Evolutionary conservation across 768 basidiomycete genomes (phyloP).

Genomic region (Gyrodon lividus): DNA sequence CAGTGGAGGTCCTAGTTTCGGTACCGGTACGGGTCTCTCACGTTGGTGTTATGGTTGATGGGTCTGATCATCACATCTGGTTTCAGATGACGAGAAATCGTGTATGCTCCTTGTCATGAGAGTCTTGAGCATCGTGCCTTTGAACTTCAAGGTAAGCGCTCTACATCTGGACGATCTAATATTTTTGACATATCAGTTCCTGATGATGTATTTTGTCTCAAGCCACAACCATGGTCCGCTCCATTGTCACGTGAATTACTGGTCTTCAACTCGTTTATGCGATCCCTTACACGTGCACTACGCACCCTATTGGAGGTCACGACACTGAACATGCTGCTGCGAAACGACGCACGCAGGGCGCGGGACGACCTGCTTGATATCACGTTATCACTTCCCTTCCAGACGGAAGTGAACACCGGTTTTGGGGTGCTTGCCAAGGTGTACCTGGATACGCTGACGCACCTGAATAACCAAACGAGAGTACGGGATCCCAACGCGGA

Average conservation of each 20-base stretch:
- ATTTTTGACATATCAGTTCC: background rate
- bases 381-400: slow-evolving; percentile 90
- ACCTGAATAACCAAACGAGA: slow-evolving; percentile 77
- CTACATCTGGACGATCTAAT: slow-evolving; percentile 1
- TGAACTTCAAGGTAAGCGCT: slow-evolving; percentile 82
- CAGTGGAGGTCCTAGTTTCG: slow-evolving; percentile 95
- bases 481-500: slow-evolving; percentile 76
- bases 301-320: slow-evolving; percentile 89
- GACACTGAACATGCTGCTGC: slow-evolving; percentile 89
- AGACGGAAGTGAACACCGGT: slow-evolving; percentile 94
- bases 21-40: slow-evolving; percentile 63
- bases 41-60: slow-evolving; percentile 25
- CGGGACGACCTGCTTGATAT: slow-evolving; percentile 94
- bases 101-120: slow-evolving; percentile 97
- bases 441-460: slow-evolving; percentile 89
- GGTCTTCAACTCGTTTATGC: slow-evolving; percentile 97
- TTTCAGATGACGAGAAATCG: slow-evolving; percentile 86
- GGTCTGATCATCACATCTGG: slow-evolving; percentile 14
- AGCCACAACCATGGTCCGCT: slow-evolving; percentile 93
- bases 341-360: slow-evolving; percentile 79
- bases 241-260: slow-evolving; percentile 94
- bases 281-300: slow-evolving; percentile 85
- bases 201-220: slow-evolving; percentile 17
- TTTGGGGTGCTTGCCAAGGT: slow-evolving; percentile 98
- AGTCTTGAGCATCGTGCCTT: slow-evolving; percentile 89